phyloP scores from a whole-genome alignment of 2,329 filamentous ascomycete genomes.

The Lecanoromycetidae sp. region DNA sequence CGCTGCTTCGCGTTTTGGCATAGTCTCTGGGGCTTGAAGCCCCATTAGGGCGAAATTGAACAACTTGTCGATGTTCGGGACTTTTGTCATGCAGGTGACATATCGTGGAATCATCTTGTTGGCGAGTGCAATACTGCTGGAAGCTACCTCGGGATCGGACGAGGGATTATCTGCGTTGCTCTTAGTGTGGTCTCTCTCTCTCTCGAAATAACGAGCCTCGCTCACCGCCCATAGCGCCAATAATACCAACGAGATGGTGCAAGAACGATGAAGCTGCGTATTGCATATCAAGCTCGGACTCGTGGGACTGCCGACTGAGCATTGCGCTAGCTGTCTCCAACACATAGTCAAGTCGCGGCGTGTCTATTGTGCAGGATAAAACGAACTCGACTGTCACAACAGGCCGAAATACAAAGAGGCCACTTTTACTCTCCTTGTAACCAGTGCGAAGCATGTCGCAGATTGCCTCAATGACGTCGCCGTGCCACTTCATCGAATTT shows the following conservation, averaged over 20 bases:
- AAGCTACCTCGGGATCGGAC: constrained; percentile 55
- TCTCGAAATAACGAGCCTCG: background rate
- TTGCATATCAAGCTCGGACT: constrained; percentile 34
- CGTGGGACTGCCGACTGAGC: constrained; percentile 45
- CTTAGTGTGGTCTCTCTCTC: background rate
- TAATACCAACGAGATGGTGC: background rate
- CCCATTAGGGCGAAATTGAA: constrained; percentile 62
- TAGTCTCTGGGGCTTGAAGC: constrained; percentile 56
- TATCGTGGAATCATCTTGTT: constrained; percentile 51
- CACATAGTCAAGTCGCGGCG: constrained; percentile 54
- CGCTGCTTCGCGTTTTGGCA: constrained; percentile 62
- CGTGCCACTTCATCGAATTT: constrained; percentile 45
- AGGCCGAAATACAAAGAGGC: constrained; percentile 64
- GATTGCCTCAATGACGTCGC: constrained; percentile 59
- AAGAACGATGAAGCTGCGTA: constrained; percentile 30
- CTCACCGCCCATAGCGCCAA: constrained; percentile 2
- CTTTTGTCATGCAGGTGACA: constrained; percentile 47
- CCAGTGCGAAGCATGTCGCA: constrained; percentile 62
- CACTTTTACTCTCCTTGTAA: constrained; percentile 60
- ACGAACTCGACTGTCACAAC: constrained; percentile 56
- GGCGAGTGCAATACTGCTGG: constrained; percentile 62
- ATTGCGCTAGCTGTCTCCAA: constrained; percentile 62
- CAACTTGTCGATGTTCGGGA: constrained; percentile 50
- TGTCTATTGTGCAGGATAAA: constrained; percentile 45
- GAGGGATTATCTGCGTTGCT: background rate